Conservation (phyloP, 1,284 basidiomycete genomes). For the Cryptococcus maquisensis region DNA sequence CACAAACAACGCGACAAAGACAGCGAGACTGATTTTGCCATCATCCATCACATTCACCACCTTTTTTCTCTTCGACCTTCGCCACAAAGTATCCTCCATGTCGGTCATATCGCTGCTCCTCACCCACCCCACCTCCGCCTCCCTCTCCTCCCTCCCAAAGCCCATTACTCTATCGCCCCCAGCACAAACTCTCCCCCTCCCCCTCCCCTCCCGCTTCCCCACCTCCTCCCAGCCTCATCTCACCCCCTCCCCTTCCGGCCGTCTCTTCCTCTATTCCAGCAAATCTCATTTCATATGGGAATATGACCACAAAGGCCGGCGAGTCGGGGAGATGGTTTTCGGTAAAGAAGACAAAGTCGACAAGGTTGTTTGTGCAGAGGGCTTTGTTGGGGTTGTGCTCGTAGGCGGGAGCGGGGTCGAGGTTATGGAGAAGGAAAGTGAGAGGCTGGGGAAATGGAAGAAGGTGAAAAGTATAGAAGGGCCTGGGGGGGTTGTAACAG, state of each 20-base stretch:
- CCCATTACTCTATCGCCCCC: conserved; percentile 10
- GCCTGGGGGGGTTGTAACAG: background rate
- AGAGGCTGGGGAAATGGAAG: background rate
- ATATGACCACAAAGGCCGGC: background rate
- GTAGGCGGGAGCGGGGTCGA: too few species aligned
- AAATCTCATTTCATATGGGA: background rate
- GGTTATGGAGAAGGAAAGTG: too few species aligned
- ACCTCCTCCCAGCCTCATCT: background rate
- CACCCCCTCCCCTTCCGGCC: background rate
- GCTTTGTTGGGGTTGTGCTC: too few species aligned
- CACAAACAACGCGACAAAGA: background rate
- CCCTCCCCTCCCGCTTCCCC: background rate
- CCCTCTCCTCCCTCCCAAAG: conserved; percentile 20
- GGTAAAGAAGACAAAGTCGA: background rate
- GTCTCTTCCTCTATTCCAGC: background rate
- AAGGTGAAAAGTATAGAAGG: background rate
- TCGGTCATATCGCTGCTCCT: conserved; percentile 15
- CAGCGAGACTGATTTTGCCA: background rate
- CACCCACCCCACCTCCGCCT: conserved; percentile 25
- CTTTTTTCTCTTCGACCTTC: background rate
- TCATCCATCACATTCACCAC: background rate
- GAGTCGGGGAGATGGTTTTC: background rate
- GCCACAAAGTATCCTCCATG: conserved; percentile 14
- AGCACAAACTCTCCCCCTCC: background rate
- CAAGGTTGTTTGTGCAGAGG: too few species aligned